These are phyloP conservation scores for Dictyostelium firmibasis DNA, from an alignment of 78 protist species.

Conservation along the genomic window DNA sequence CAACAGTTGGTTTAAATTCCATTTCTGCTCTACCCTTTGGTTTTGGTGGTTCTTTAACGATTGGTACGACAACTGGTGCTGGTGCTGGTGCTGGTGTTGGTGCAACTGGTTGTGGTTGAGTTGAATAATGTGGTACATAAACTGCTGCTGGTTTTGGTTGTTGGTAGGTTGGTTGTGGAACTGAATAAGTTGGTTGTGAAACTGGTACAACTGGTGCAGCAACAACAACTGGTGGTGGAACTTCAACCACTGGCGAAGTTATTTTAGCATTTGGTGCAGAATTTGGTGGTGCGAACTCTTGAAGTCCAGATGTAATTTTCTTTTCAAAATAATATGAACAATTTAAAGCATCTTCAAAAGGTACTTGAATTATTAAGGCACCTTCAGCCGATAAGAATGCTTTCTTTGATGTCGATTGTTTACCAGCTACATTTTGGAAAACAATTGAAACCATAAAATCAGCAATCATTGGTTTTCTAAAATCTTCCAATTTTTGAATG, in stretches of 20 bases:
- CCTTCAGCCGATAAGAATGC: slow-evolving; percentile 38
- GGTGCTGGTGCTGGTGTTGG: neutral
- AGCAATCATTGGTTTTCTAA: slow-evolving; percentile 52
- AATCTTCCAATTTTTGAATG: slow-evolving; percentile 40
- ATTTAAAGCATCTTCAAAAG: slow-evolving; percentile 62
- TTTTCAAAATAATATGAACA: slow-evolving; percentile 71
- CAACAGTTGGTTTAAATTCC: slow-evolving; percentile 37
- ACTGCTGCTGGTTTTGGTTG: slow-evolving; percentile 8
- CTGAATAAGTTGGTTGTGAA: neutral
- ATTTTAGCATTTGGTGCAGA: slow-evolving; percentile 10
- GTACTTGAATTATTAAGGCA: slow-evolving; percentile 6
- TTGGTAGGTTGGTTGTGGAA: slow-evolving; percentile 17
- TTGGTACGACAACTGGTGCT: slow-evolving; percentile 11
- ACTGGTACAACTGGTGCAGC: neutral
- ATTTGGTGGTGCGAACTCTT: slow-evolving; percentile 44
- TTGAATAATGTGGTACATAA: slow-evolving; percentile 4
- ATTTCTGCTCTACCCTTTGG: slow-evolving; percentile 64
- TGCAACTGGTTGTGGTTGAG: neutral
- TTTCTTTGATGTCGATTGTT: slow-evolving; percentile 24
- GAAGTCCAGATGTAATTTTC: slow-evolving; percentile 57
- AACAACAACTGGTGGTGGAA: neutral
- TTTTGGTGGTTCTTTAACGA: slow-evolving; percentile 34
- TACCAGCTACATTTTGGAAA: slow-evolving; percentile 59
- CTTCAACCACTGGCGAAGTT: neutral
- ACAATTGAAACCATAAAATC: slow-evolving; percentile 53